Conservation (phyloP, 2,329 filamentous ascomycete species). For the Fusarium nodosum region DNA sequence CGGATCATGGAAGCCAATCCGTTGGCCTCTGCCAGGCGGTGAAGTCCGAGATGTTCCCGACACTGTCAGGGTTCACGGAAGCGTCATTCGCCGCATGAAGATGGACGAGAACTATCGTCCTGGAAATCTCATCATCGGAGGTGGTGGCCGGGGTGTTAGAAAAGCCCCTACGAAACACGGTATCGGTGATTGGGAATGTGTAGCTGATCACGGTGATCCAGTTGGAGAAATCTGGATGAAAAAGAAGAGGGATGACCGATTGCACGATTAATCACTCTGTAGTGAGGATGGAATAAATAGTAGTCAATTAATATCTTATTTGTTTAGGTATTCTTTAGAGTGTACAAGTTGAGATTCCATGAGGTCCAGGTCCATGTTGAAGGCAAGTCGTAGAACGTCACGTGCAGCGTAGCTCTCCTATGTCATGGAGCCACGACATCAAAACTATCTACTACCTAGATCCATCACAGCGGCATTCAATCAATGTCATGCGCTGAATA, state of each 20-base stretch:
- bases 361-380: no score
- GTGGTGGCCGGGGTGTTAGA: constrained; percentile 78
- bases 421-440: constrained; percentile 36
- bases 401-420: constrained; percentile 22
- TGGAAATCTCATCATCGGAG: constrained; percentile 84
- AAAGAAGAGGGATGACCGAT: constrained; percentile 47
- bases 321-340: not conserved
- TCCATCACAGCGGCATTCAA: constrained; percentile 1
- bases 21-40: constrained; percentile 83
- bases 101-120: constrained; percentile 75
- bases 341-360: not conserved
- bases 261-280: constrained; percentile 22
- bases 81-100: constrained; percentile 79
- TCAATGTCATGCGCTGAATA: constrained; percentile 37
- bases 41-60: constrained; percentile 82
- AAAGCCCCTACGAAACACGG: constrained; percentile 72
- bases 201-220: constrained; percentile 73
- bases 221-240: constrained; percentile 77
- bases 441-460: no score
- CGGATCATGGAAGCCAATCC: constrained; percentile 82
- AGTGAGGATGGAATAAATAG: not conserved
- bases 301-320: constrained; percentile 25
- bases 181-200: constrained; percentile 79
- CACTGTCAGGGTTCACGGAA: constrained; percentile 78
- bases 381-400: constrained; percentile 14